phyloP scores from a whole-genome alignment of 106 monocot genomes.

The Phalaenopsis aphrodite region DNA sequence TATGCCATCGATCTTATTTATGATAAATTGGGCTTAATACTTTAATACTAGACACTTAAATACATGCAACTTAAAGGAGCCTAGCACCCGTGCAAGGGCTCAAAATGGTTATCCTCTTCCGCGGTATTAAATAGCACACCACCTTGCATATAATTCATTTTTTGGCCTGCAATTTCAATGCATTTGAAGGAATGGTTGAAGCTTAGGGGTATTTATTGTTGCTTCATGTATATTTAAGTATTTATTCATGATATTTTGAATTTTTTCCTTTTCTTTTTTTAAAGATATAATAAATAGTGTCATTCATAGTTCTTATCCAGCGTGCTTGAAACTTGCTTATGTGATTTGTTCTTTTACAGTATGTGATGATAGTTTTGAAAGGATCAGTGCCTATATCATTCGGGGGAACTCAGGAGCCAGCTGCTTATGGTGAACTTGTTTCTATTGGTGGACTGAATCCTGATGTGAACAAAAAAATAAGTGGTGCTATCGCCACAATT shows the following conservation, averaged over 20 bases:
- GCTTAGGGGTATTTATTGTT: background rate
- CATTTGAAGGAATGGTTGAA: background rate
- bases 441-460: slow-evolving; percentile 86
- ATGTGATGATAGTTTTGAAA: slow-evolving; percentile 93
- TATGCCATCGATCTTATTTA: no score
- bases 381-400: slow-evolving; percentile 84
- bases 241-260: no score
- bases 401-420: slow-evolving; percentile 68
- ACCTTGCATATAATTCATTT: background rate
- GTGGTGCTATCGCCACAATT: slow-evolving; percentile 58
- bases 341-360: slow-evolving; percentile 33
- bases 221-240: background rate
- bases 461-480: slow-evolving; percentile 77
- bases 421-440: slow-evolving; percentile 89
- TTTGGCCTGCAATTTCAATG: background rate
- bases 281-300: background rate
- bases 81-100: background rate
- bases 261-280: background rate
- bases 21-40: background rate
- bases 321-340: background rate
- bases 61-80: background rate
- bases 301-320: background rate
- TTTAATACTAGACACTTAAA: background rate
- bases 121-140: background rate
- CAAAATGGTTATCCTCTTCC: background rate